These are phyloP conservation scores for Hysterangium stoloniferum DNA, from an alignment of 768 basidiomycete species.

Conservation along the genomic window DNA sequence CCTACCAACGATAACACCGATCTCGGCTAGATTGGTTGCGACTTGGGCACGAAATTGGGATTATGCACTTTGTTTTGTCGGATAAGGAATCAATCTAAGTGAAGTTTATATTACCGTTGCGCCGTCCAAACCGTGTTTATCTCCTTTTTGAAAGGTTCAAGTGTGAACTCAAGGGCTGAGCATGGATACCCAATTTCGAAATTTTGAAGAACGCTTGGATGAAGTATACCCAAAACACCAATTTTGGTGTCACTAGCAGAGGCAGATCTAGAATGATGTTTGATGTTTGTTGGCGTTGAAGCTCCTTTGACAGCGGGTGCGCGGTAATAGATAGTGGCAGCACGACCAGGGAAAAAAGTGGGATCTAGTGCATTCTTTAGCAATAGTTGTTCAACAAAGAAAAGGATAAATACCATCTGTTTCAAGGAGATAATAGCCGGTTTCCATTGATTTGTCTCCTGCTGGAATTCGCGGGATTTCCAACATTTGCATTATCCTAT, in stretches of 20 bases:
- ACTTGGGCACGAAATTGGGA: slow-evolving; percentile 41
- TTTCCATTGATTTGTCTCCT: slow-evolving; percentile 43
- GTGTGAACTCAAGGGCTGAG: slow-evolving; percentile 87
- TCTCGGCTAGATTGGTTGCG: slow-evolving; percentile 48
- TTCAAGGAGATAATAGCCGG: slow-evolving; percentile 91
- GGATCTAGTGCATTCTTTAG: slow-evolving; percentile 47
- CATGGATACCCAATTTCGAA: slow-evolving; percentile 95
- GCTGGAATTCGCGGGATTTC: slow-evolving; percentile 76
- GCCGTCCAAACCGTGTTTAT: slow-evolving; percentile 49
- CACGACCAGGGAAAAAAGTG: slow-evolving; percentile 92
- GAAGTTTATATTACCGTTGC: background rate
- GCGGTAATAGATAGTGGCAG: slow-evolving; percentile 87
- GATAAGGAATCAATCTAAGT: background rate
- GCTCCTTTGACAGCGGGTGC: slow-evolving; percentile 25
- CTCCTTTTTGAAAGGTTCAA: slow-evolving; percentile 89
- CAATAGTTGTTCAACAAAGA: background rate
- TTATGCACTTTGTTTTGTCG: slow-evolving; percentile 43
- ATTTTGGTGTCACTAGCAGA: slow-evolving; percentile 58
- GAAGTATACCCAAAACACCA: slow-evolving; percentile 88
- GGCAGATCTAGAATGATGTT: slow-evolving; percentile 15
- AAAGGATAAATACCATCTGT: slow-evolving; percentile 49
- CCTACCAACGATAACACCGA: slow-evolving; percentile 33
- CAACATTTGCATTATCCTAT: slow-evolving; percentile 93
- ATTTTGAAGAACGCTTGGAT: slow-evolving; percentile 84
- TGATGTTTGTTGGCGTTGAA: slow-evolving; percentile 19